These are phyloP conservation scores for Macrolepiota albuminosa DNA, from an alignment of 768 basidiomycete species.

Conservation along the genomic window DNA sequence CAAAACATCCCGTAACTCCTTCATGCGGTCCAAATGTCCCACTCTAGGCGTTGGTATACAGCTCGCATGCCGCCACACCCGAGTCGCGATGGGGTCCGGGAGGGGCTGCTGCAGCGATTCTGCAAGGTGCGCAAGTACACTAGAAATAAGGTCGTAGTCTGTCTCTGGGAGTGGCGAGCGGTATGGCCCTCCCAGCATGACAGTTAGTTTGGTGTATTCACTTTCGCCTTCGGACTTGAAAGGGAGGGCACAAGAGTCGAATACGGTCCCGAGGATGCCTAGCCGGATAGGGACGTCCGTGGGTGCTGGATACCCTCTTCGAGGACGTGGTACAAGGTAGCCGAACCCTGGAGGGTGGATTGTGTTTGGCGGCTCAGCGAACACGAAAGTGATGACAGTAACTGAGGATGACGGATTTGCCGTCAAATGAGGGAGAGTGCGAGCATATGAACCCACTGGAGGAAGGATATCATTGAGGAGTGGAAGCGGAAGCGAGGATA, in stretches of 20 bases:
- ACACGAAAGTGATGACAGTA: conserved; percentile 86
- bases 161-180: conserved; percentile 21
- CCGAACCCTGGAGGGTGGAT: conserved; percentile 90
- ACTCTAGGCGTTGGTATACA: conserved; percentile 79
- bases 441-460: conserved; percentile 2
- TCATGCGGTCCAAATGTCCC: conserved; percentile 70
- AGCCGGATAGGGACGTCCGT: conserved; percentile 19
- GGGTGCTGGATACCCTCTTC: conserved; percentile 40
- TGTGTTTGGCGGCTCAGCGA: conserved; percentile 41
- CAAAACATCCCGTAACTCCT: conserved; percentile 46
- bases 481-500: conserved; percentile 76
- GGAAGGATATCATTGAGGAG: conserved; percentile 42
- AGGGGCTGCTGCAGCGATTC: conserved; percentile 40
- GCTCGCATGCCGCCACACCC: conserved; percentile 46
- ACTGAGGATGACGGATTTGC: conserved; percentile 77
- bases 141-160: conserved; percentile 13
- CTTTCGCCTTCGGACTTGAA: conserved; percentile 5
- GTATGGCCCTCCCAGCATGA: conserved; percentile 89
- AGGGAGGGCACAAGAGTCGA: conserved; percentile 74
- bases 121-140: conserved; percentile 33
- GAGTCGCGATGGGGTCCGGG: conserved; percentile 53
- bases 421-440: conserved; percentile 55
- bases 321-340: conserved; percentile 84
- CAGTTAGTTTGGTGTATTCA: conserved; percentile 70
- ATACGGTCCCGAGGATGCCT: conserved; percentile 79